Base-by-base conservation (phyloP, 2,329 filamentous ascomycete genomes). In the Penicillium sp. region DNA sequence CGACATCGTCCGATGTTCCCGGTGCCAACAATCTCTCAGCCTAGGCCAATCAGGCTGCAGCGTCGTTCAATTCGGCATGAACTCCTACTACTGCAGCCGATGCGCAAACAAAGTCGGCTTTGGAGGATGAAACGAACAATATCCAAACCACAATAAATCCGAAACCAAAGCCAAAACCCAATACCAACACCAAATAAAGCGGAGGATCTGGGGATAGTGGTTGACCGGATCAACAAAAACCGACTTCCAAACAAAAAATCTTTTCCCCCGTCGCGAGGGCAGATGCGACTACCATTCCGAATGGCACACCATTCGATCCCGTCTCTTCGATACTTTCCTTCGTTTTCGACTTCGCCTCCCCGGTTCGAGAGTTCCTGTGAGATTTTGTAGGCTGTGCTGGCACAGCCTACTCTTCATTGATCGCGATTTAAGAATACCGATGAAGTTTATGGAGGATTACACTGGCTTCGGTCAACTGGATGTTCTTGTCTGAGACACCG, bases 71-170 rank as follows among this genome's bases (percentile, higher is more conserved):
- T 75, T 75, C 58, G 72, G 72, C 47, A 72, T 73, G 63, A 76
- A 75, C 52, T 73, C 71, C 19, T 75, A 75, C 54, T 76, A 76
- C 57, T 76, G 73, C 59, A 66, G 60, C 43, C 69, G 71, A 43
- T 74, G 71, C 53, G 71, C 71, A 21, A 65, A 64, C 15, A 71
- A 72, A 63, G 71, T 73, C 39, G 71, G 71, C 31, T 73, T 71
- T 54, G 63, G 63, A 21, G 61, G 63, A 37, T 72, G 69, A 73
- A 72, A 54, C n/a, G 13, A 29, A 43, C 24, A 4, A 37, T 24
- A 21, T 12, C 17, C 24, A 19, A 22, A 9, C 6, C 13, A 34
- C 15, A 10, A 24, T n/a, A 26, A 17, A 26, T 9, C 24, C 8
- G 24, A 26, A 9, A 26, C 22, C 22, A 19, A n/a, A 22, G 3